Evolutionary conservation across 495 filamentous ascomycete genomes (phyloP).

Genomic region (Podospora australis): DNA sequence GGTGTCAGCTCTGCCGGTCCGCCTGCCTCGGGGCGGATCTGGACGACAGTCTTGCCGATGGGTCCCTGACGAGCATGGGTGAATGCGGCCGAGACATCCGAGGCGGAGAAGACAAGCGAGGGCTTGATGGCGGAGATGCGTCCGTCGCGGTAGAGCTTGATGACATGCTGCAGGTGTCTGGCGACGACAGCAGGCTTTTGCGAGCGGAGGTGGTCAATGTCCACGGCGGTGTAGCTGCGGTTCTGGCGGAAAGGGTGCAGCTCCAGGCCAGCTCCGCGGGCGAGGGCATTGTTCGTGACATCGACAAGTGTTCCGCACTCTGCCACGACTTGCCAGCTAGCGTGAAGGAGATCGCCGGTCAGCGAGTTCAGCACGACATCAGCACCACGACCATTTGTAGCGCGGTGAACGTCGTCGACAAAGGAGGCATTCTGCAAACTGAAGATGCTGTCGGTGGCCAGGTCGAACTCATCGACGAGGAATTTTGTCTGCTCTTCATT

Average conservation of each 20-base stretch:
- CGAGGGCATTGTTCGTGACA: conserved; percentile 34
- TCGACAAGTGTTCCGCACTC: conserved; percentile 48
- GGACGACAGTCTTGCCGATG: too few relatives aligned
- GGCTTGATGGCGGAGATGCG: too few relatives aligned
- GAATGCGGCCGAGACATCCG: too few relatives aligned
- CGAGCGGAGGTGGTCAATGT: too few relatives aligned
- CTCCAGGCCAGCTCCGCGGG: conserved; percentile 22
- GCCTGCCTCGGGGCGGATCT: too few relatives aligned
- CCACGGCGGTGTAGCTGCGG: too few relatives aligned
- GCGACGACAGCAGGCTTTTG: too few relatives aligned
- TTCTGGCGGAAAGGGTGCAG: conserved; percentile 38
- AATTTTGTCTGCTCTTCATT: conserved; percentile 34
- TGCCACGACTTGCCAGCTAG: conserved; percentile 39
- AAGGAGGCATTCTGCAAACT: conserved; percentile 27
- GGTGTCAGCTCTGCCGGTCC: too few relatives aligned
- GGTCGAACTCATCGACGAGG: conserved; percentile 30
- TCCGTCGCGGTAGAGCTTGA: too few relatives aligned
- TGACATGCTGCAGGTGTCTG: too few relatives aligned
- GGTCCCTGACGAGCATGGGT: too few relatives aligned
- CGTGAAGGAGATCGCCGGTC: conserved; percentile 42
- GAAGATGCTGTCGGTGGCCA: conserved; percentile 38
- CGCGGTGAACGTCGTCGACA: conserved; percentile 31
- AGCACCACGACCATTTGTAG: conserved; percentile 42
- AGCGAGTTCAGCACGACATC: conserved; percentile 51
- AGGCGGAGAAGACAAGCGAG: too few relatives aligned